A percentile compares a stretch with the other conserved stretches of the same genome.
Evolutionary conservation across 1,139 yeast species (phyloP).

Genomic region (Zygoascus meyerae): DNA sequence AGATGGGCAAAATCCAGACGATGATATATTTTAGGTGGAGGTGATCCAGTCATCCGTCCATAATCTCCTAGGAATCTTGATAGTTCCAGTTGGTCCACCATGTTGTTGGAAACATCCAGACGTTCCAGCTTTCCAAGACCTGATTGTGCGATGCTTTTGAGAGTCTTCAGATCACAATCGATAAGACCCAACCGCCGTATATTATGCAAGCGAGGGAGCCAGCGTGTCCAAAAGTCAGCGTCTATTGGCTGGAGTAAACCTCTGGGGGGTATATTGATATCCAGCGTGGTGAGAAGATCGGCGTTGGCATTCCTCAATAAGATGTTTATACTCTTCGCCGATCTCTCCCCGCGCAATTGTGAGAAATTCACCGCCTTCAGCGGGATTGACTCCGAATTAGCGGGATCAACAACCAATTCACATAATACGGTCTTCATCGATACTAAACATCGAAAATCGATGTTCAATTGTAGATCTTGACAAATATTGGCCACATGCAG

Average conservation of each 20-base stretch:
- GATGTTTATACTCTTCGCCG: no score
- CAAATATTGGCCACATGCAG: no score
- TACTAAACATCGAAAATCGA: no score
- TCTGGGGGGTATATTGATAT: no score
- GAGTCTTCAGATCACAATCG: background rate
- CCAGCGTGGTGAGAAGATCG: no score
- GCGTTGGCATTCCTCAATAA: no score
- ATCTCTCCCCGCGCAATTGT: no score
- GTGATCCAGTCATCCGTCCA: background rate
- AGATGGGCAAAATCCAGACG: background rate
- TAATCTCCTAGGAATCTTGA: background rate
- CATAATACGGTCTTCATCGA: no score
- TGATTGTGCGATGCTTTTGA: conserved; percentile 2
- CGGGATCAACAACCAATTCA: no score
- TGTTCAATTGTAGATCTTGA: no score
- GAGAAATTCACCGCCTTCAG: no score
- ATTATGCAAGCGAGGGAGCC: background rate
- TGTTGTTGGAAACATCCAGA: conserved; percentile 1
- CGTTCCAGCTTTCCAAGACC: background rate
- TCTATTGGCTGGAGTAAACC: background rate
- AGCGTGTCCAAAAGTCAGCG: background rate
- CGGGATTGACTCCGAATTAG: no score
- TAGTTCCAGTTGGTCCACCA: background rate
- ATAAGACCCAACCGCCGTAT: background rate
- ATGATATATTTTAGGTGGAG: conserved; percentile 2